Evolutionary conservation across 768 basidiomycete species (phyloP).

Genomic region (Steccherinum ochraceum): DNA sequence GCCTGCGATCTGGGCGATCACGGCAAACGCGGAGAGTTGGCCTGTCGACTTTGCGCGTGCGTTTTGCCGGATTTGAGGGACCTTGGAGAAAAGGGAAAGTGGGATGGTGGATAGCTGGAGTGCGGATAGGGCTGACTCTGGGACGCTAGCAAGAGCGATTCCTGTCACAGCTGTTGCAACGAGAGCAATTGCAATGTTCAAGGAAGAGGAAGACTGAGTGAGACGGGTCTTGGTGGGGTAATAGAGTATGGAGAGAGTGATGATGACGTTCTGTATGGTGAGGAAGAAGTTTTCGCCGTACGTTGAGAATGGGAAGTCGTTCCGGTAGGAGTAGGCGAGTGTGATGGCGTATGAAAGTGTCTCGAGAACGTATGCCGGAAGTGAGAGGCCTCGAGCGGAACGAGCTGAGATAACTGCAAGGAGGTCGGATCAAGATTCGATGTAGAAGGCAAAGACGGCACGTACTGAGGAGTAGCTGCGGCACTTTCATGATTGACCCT

Average conservation of each 20-base stretch:
- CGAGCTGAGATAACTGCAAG: slow-evolving; percentile 56
- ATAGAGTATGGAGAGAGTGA: slow-evolving; percentile 81
- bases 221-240: slow-evolving; percentile 38
- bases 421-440: background rate
- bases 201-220: slow-evolving; percentile 8
- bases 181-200: slow-evolving; percentile 25
- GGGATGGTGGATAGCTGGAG: slow-evolving; percentile 87
- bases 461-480: slow-evolving; percentile 84
- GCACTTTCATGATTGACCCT: slow-evolving; percentile 93
- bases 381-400: slow-evolving; percentile 83
- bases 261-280: slow-evolving; percentile 79
- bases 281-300: slow-evolving; percentile 98
- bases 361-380: slow-evolving; percentile 85
- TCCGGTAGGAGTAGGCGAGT: slow-evolving; percentile 78
- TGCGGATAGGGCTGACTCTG: slow-evolving; percentile 47
- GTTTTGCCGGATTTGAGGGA: slow-evolving; percentile 91
- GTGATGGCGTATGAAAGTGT: slow-evolving; percentile 89
- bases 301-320: slow-evolving; percentile 90
- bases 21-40: slow-evolving; percentile 90
- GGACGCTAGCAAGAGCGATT: slow-evolving; percentile 39
- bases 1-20: slow-evolving; percentile 80
- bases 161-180: slow-evolving; percentile 27
- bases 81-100: slow-evolving; percentile 84
- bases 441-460: slow-evolving; percentile 6
- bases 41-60: slow-evolving; percentile 72